A percentile compares a stretch with the other conserved stretches of the same genome.
phyloP scores from a whole-genome alignment of 1,284 basidiomycete species.

The Irpex sp. region DNA sequence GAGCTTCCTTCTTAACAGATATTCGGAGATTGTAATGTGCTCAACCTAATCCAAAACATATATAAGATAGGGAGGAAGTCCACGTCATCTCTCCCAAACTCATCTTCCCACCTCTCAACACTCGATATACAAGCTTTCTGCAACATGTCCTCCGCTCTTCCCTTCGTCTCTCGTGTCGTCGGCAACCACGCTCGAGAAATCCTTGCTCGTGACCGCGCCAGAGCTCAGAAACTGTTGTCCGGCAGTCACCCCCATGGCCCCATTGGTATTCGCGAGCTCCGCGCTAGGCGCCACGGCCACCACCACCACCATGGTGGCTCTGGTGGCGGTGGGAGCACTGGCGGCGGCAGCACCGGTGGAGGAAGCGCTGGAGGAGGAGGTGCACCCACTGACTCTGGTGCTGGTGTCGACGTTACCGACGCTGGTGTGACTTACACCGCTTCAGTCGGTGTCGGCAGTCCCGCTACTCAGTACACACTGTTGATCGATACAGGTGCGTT shows the following conservation, averaged over 20 bases:
- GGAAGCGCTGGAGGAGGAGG: slow-evolving; percentile 11
- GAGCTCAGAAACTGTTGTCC: slow-evolving; percentile 49
- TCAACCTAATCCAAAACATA: neutral
- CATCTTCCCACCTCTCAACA: neutral
- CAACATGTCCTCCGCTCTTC: slow-evolving; percentile 26
- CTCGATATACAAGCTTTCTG: neutral
- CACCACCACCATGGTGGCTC: slow-evolving; percentile 24
- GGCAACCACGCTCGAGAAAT: slow-evolving; percentile 41
- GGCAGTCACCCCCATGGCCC: slow-evolving; percentile 53
- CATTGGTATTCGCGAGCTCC: slow-evolving; percentile 24
- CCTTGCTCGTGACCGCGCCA: slow-evolving; percentile 47
- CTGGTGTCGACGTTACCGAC: slow-evolving; percentile 51
- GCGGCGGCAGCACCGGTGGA: slow-evolving; percentile 19
- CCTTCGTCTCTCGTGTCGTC: slow-evolving; percentile 42
- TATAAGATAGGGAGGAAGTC: neutral
- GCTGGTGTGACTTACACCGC: slow-evolving; percentile 53
- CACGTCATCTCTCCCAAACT: neutral
- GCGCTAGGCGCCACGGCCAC: slow-evolving; percentile 24
- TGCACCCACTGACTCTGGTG: slow-evolving; percentile 12
- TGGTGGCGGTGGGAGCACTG: slow-evolving; percentile 7
- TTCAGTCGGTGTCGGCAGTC: slow-evolving; percentile 53
- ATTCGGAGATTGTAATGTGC: neutral
- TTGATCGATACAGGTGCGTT: slow-evolving; percentile 51
- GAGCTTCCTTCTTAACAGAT: neutral
- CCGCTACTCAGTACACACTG: slow-evolving; percentile 53